phyloP scores from a whole-genome alignment of 176 grass and related monocot species.

The Eleusine coracana region DNA sequence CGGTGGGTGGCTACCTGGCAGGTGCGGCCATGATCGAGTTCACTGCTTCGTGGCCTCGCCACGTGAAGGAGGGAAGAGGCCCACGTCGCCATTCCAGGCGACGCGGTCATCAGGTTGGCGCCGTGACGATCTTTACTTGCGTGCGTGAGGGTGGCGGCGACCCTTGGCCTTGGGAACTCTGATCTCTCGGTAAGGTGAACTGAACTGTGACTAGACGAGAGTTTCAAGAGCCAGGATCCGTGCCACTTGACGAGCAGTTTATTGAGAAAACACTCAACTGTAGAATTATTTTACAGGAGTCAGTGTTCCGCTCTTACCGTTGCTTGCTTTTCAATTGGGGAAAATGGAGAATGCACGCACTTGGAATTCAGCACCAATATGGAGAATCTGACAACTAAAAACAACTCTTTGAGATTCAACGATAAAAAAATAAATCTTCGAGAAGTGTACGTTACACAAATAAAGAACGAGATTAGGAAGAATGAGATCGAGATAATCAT shows the following conservation, averaged over 20 bases:
- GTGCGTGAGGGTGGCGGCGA: not conserved
- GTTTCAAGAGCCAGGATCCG: not conserved
- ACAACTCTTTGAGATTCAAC: not conserved
- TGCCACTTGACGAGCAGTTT: not conserved
- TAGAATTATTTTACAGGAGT: not conserved
- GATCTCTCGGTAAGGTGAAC: not conserved
- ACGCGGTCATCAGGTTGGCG: not conserved
- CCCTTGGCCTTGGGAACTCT: not conserved
- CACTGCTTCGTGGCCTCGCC: not conserved
- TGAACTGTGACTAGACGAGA: not conserved
- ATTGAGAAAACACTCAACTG: not conserved
- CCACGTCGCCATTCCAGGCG: not conserved
- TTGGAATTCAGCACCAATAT: not conserved
- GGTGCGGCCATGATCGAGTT: not conserved
- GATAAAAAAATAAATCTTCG: not conserved
- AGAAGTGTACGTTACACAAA: not conserved
- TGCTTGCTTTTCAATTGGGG: not conserved
- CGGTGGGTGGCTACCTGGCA: no score
- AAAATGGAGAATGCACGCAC: not conserved
- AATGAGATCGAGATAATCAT: no score
- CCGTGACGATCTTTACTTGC: not conserved
- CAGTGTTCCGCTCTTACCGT: not conserved
- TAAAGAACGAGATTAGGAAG: not conserved
- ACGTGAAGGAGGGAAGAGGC: not conserved
- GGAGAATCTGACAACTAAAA: not conserved